Base-by-base conservation (phyloP, 2,329 filamentous ascomycete species). In the Venturia pyrina region DNA sequence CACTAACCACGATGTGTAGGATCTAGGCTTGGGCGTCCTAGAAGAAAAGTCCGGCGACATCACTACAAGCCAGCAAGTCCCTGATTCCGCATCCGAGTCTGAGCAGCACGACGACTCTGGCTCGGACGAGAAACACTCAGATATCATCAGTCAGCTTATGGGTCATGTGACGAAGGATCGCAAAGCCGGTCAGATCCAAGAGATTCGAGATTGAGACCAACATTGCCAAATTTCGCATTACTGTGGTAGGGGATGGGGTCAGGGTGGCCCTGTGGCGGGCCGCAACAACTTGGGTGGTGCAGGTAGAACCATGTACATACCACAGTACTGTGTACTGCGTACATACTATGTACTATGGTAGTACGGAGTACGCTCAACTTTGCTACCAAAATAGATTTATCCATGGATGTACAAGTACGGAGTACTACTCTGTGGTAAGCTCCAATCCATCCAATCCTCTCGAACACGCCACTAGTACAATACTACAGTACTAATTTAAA, bases 21-120 rank as follows among this genome's bases (percentile, higher is more conserved):
- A 80, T 68, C 76, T 80, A n/a, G 78, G 78, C 28, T 73, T 80
- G 44, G 78, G 78, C n/a, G 78, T 80, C 17, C 71, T 80, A 3
- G 76, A 80, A 70, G 73, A 77, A 66, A 72, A 76, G 66, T 48
- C 32, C n/a, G 19, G 19, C 34, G 63, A 24, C 24, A 46, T 62
- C n/a, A 62, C 15, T 40, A 62, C 37, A 28, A 59, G 32, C 53
- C 15, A 59, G 17, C 43, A 64, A 15, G 72, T 75, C 50, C 69
- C 71, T 0, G 68, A 73, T 48, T 70, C 69, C 34, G 67, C 68
- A 44, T 67, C 67, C 13, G 69, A 70, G 62, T 70, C 70, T n/a
- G 56, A 62, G 7, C 71, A 70, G 61, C 70, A 69, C 1, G 59
- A 68, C 17, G 68, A 65, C 3, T 65, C 66, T 5, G 57, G 66